Base-by-base conservation (phyloP, 2,329 filamentous ascomycete genomes). In the Parastagonospora nodorum region DNA sequence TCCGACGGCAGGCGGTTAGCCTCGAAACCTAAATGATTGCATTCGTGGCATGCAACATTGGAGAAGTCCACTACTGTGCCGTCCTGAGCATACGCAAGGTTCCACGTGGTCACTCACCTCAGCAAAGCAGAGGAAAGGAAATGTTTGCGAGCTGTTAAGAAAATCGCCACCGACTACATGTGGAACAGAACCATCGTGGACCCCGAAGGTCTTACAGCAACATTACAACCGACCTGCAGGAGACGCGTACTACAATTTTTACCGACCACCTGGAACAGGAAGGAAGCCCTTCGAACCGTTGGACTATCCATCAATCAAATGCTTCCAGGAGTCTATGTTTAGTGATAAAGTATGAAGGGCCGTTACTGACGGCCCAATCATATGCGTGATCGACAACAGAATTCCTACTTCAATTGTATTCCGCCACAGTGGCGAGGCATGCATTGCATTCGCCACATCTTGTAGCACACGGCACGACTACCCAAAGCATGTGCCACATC, bases 181-280 rank as follows among this genome's bases (percentile, higher is more conserved):
- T 14, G 30, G 41, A 41, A 43, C 36, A 35, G 47, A 48, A 38
- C 10, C 19, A 45, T 50, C 48, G 50, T 51, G 50, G 39, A 55
- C 50, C 31, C 50, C 50, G 50, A 53, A 40, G 40, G 42, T 42
- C 31, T 39, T 41, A 38, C 33, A 38, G 5, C 7, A 16, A 24
- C 14, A 8, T 14, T 36, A 7, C 39, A 38, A 43, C 46, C 28
- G 41, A 44, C 40, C 27, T 50, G 47, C 46, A 53, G 50, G 33
- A 31, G 53, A 56, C 56, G 50, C 56, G 53, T 59, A 54, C 45
- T 31, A 24, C 36, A 16, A n/a, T 16, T 33, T 15, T 11, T 49
- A 37, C 39, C 46, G 19, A 42, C 10, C 14, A 27, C 42, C 45
- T 38, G 33, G 31, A 42, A 31, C 8, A 32, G 32, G 39, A n/a